Evolutionary conservation across 2,329 filamentous ascomycete species (phyloP), one percentile per base, ranked within the genome.

Genomic region (Lecanicillium sp.): DNA sequence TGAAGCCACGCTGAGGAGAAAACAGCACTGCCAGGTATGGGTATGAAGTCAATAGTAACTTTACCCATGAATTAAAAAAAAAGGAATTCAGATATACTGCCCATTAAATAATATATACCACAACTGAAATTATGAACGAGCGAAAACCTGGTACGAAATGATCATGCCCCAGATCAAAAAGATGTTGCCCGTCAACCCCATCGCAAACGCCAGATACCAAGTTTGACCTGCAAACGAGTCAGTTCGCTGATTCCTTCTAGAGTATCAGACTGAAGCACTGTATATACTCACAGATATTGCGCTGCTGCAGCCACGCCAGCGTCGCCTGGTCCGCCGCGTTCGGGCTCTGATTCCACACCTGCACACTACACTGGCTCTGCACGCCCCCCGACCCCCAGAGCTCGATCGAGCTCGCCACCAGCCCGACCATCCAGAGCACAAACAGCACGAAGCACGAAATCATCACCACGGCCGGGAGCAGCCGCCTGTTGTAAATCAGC

Each of bases 131-230:
- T 30, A 69, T 53, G 67, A 70, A 42, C 65, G 60, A 51, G 63
- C 74, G 67, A 80, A 84, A 9, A 84, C 81, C 53, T 82, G 79
- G 55, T 81, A 79, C 10, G 79, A 76, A 75, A 84, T 83, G 52
- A 83, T 68, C 71, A 84, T 83, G 57, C 84, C 78, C 81, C 81
- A 84, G n/a, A 84, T 59, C 50, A 83, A 61, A 54, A 84, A 84
- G 1, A 83, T 65, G 15, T 64, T 67, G 0, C 81, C 81, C 2
- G 81, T 74, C 20, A 86, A 62, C 15, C 73, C 73, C 60, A 85
- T 81, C 1, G 79, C 74, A 62, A 84, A 86, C 2, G 78, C 77
- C 1, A 82, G 73, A 56, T 81, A 75, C 82, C 82, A 85, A 36
- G 73, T 73, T 63, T 81, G 77, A 61, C 77, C 76, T 79, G 43